Percentiles rank a stretch among this genome's conserved stretches.
Conservation (phyloP, 352 stramenopile genomes). For the Phytopythium aichiense region DNA sequence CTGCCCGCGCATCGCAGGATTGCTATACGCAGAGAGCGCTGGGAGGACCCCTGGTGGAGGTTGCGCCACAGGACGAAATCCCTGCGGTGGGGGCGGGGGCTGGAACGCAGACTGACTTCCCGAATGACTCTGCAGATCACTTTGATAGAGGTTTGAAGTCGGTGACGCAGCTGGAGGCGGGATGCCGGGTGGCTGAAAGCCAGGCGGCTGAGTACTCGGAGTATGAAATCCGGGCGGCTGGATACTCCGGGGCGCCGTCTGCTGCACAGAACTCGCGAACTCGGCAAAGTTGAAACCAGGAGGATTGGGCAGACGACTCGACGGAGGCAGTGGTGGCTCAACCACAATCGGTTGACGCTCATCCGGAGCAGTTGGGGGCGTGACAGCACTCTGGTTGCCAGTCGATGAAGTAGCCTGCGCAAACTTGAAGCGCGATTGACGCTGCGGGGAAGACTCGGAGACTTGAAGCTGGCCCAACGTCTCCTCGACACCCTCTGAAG, state of each 20-base stretch:
- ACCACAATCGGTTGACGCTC: background rate
- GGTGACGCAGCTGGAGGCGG: constrained; percentile 10
- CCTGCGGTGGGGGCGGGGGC: constrained; percentile 1
- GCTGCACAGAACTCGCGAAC: constrained; percentile 41
- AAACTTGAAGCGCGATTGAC: constrained; percentile 12
- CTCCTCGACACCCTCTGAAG: constrained; percentile 2
- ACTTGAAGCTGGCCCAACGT: constrained; percentile 10
- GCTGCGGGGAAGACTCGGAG: constrained; percentile 4
- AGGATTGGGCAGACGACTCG: background rate
- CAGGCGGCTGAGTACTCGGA: background rate
- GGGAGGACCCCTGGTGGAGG: background rate
- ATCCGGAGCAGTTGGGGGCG: background rate
- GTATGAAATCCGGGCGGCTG: background rate
- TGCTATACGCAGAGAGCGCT: background rate
- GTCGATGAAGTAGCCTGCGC: background rate
- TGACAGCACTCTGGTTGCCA: background rate
- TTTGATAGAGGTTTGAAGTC: constrained; percentile 2
- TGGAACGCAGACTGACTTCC: constrained; percentile 2
- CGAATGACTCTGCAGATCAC: background rate
- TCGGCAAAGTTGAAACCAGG: constrained; percentile 37
- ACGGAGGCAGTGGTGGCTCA: background rate
- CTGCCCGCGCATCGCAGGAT: background rate
- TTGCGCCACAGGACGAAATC: constrained; percentile 1
- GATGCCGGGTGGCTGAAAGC: background rate
- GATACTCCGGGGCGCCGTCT: background rate